Base-by-base conservation (phyloP, 1,139 yeast species). In the Yueomyces sp. region DNA sequence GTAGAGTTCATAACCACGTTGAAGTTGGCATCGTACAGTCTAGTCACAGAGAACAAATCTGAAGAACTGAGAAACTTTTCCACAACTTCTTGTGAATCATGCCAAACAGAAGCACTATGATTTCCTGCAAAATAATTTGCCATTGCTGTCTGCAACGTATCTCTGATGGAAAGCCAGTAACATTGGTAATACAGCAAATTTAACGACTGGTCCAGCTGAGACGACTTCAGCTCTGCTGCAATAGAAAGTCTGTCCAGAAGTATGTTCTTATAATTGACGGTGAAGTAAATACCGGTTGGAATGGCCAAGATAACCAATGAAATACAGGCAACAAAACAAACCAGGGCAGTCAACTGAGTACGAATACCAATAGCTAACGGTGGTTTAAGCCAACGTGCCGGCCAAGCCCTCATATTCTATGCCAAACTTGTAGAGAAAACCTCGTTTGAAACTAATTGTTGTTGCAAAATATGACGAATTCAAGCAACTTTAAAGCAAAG, bases 251-350 rank as follows among this genome's bases (percentile, higher is more conserved):
- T 70, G 49, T 84, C 91, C 2, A 80, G 76, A 50, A 93, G 69
- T 41, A 83, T 64, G 42, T 71, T 64, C 41, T 77, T 73, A 46
- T 81, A 75, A 51, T 77, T 81, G 29, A 68, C 60, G 19, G 86
- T 76, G 56, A 83, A 85, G 62, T 83, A 85, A 6, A 83, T 75
- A 40, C 94, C 94, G 1, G 94, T 78, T 7, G 82, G 85, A 29
- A 84, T 67, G 9, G 95, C 91, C 41, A 89, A 65, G 4, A 85
- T 75, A 32, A 83, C 67, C 42, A 89, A 68, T 2, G 96, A 86
- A 42, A 84, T 66, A 37, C 84, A 69, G 27, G 94, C 82, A 33
- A 87, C 84, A 48, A 81, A 67, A 48, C 84, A 71, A 52, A 86
- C 95, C 42, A 87, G 67, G n/a, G 78, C 73, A 47, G 86, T 81